These are phyloP conservation scores for Solanum tarijense DNA, from an alignment of 257 asterid species.

Conservation along the genomic window DNA sequence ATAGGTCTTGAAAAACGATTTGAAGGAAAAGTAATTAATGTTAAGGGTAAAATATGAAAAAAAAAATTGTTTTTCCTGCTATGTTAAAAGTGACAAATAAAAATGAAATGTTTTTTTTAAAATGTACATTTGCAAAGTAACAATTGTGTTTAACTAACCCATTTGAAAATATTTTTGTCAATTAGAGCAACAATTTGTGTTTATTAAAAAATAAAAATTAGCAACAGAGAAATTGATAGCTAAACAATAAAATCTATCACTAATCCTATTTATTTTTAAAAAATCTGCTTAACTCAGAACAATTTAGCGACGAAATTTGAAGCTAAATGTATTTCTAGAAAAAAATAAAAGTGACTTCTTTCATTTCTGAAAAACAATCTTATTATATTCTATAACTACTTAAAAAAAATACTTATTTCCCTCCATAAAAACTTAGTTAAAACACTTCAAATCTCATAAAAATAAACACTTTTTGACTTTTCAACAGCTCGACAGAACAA, in stretches of 20 bases:
- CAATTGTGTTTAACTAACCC: background rate
- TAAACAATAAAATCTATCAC: background rate
- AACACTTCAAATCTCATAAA: background rate
- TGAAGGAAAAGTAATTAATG: background rate
- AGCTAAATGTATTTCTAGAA: background rate
- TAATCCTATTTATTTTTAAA: too few species aligned
- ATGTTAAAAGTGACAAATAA: too few species aligned
- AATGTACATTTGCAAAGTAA: background rate
- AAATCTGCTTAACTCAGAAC: background rate
- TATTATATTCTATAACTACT: background rate
- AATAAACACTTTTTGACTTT: background rate
- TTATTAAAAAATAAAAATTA: background rate
- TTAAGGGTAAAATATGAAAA: too few species aligned
- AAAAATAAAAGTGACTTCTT: background rate
- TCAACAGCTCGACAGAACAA: too few species aligned
- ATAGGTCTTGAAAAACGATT: background rate
- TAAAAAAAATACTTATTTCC: background rate
- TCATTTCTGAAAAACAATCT: background rate
- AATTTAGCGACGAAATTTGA: background rate
- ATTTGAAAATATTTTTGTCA: background rate
- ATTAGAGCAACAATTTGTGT: background rate
- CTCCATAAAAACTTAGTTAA: background rate
- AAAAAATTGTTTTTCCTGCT: too few species aligned
- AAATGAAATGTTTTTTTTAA: background rate
- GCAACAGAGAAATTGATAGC: background rate